Conservation (phyloP, 306 rosid species). For the Hylodesmum podocarpum region DNA sequence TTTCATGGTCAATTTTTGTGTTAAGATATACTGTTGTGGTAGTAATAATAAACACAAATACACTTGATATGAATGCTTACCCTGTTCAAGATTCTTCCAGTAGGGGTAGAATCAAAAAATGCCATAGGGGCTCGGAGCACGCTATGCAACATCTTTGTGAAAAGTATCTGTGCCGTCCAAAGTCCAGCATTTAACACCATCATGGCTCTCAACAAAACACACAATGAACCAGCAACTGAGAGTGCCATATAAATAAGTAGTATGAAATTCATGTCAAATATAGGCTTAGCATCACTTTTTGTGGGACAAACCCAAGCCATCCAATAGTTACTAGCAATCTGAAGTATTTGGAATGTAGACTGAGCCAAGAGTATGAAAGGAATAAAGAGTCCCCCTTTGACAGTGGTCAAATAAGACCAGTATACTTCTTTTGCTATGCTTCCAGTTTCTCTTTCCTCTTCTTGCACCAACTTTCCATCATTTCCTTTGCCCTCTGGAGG, state of each 20-base stretch:
- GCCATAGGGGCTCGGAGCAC: slow-evolving; percentile 90
- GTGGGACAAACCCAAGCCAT: slow-evolving; percentile 98
- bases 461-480: slow-evolving; percentile 79
- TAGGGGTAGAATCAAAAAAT: slow-evolving; percentile 93
- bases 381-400: slow-evolving; percentile 68
- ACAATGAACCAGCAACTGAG: slow-evolving; percentile 69
- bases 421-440: slow-evolving; percentile 87
- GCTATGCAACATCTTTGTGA: slow-evolving; percentile 70
- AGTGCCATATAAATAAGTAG: slow-evolving; percentile 65
- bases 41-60: neutral
- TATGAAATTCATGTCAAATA: slow-evolving; percentile 49
- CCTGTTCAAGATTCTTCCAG: slow-evolving; percentile 96
- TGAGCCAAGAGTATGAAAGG: slow-evolving; percentile 87
- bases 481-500: slow-evolving; percentile 59
- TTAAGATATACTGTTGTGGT: neutral
- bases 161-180: slow-evolving; percentile 72
- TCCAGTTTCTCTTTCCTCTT: slow-evolving; percentile 95
- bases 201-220: slow-evolving; percentile 60
- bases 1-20: neutral
- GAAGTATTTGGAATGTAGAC: slow-evolving; percentile 78
- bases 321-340: slow-evolving; percentile 94
- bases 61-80: slow-evolving; percentile 42
- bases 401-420: slow-evolving; percentile 73
- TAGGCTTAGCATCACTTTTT: slow-evolving; percentile 52
- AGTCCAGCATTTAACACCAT: slow-evolving; percentile 72